Evolutionary conservation across 192 early-diverging fungal species (phyloP).

Genomic region (Linnemannia zychae): DNA sequence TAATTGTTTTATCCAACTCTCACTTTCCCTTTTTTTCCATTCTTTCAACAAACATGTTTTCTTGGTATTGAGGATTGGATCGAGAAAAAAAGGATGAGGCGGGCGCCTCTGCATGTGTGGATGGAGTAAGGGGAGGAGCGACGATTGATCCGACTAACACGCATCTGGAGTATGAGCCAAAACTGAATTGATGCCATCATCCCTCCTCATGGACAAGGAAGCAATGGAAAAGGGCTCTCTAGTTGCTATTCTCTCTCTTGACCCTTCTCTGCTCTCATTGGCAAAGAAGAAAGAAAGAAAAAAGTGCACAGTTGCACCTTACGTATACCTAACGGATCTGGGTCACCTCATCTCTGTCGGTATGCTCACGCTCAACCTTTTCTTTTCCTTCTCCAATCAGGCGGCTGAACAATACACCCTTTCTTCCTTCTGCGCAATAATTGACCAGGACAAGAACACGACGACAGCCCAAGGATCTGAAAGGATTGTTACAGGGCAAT

Average conservation of each 20-base stretch:
- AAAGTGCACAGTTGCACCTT: background rate
- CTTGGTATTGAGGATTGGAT: background rate
- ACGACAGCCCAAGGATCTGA: background rate
- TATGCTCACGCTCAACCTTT: background rate
- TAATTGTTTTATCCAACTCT: background rate
- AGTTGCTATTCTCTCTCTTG: background rate
- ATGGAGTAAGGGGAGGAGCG: background rate
- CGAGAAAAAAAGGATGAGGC: background rate
- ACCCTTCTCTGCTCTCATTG: no score
- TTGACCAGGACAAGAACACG: background rate
- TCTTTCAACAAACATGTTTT: background rate
- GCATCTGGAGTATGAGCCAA: background rate
- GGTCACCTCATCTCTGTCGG: background rate
- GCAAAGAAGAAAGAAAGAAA: background rate
- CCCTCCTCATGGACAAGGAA: background rate
- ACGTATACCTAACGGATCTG: background rate
- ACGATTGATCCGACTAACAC: background rate
- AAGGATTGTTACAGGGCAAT: background rate
- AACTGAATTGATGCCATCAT: background rate
- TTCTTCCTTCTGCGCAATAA: background rate
- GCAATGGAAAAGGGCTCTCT: background rate
- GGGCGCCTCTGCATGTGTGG: background rate
- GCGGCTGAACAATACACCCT: background rate
- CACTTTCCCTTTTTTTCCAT: background rate
- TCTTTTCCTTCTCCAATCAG: background rate